Percentiles rank a stretch among this genome's conserved stretches.
phyloP scores from a whole-genome alignment of 2,329 filamentous ascomycete genomes.

The Penicillium corylophilum region DNA sequence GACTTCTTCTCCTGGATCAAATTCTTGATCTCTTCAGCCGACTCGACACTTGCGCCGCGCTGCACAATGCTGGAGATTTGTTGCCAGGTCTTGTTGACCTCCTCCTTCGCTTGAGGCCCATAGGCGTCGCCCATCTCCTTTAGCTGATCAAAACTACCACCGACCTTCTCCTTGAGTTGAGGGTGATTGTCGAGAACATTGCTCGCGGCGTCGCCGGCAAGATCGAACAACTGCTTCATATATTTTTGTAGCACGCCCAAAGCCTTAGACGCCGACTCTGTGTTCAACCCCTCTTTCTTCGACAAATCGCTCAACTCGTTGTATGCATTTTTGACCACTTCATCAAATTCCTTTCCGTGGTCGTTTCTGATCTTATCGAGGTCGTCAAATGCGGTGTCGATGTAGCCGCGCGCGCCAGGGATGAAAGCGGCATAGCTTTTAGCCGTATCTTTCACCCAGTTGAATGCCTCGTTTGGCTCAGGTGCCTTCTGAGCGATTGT shows the following conservation, averaged over 20 bases:
- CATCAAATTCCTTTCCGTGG: slow-evolving; percentile 68
- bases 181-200: slow-evolving; percentile 74
- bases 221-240: slow-evolving; percentile 57
- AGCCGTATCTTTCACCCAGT: slow-evolving; percentile 64
- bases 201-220: slow-evolving; percentile 62
- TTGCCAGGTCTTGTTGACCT: slow-evolving; percentile 69
- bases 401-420: slow-evolving; percentile 66
- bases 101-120: slow-evolving; percentile 74
- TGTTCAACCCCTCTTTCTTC: slow-evolving; percentile 58
- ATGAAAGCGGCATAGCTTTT: slow-evolving; percentile 70
- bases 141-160: slow-evolving; percentile 65
- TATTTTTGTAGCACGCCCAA: slow-evolving; percentile 65
- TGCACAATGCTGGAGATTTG: slow-evolving; percentile 65
- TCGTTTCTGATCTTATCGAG: slow-evolving; percentile 66
- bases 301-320: slow-evolving; percentile 63
- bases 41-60: slow-evolving; percentile 57
- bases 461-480: slow-evolving; percentile 64
- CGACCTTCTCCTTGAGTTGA: slow-evolving; percentile 68
- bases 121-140: slow-evolving; percentile 68
- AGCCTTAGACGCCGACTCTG: slow-evolving; percentile 61
- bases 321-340: slow-evolving; percentile 67
- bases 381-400: slow-evolving; percentile 69
- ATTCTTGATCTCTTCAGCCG: slow-evolving; percentile 55
- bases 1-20: slow-evolving; percentile 69
- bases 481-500: slow-evolving; percentile 64